Conservation (phyloP, 352 stramenopile species). For the Phytopythium montanum region DNA sequence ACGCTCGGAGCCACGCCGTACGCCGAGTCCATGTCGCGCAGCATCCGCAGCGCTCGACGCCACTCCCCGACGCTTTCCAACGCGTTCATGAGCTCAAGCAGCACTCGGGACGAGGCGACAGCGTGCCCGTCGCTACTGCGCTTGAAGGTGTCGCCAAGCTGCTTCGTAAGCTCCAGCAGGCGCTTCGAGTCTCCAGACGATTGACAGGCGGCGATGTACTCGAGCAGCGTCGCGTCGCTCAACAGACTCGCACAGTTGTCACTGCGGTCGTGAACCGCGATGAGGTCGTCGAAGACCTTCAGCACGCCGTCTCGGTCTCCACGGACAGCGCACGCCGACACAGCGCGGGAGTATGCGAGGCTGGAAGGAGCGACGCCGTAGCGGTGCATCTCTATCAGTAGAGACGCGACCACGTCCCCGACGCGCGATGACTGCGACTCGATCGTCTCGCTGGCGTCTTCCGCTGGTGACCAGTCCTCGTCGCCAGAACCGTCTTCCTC, state of each 20-base stretch:
- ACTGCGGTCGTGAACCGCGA: slow-evolving; percentile 3
- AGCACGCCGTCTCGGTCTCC: slow-evolving; percentile 35
- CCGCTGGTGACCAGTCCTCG: slow-evolving; percentile 4
- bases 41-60: slow-evolving; percentile 37
- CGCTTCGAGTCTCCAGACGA: slow-evolving; percentile 25
- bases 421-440: background rate
- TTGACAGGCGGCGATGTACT: slow-evolving; percentile 38
- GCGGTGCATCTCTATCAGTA: slow-evolving; percentile 35
- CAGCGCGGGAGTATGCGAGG: slow-evolving; percentile 28
- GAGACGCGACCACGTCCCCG: slow-evolving; percentile 12
- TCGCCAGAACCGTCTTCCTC: slow-evolving; percentile 14
- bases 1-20: slow-evolving; percentile 46
- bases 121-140: slow-evolving; percentile 10
- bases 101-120: slow-evolving; percentile 18
- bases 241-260: slow-evolving; percentile 13
- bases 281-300: slow-evolving; percentile 30
- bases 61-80: slow-evolving; percentile 45
- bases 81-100: slow-evolving; percentile 44
- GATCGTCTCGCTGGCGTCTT: background rate
- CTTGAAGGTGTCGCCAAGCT: slow-evolving; percentile 39
- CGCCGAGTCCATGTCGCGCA: slow-evolving; percentile 35
- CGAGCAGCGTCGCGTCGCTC: slow-evolving; percentile 30
- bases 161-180: slow-evolving; percentile 23
- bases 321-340: slow-evolving; percentile 38
- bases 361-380: slow-evolving; percentile 7